Conservation (phyloP, 345 rosid species). For the Boechera retrofracta region DNA sequence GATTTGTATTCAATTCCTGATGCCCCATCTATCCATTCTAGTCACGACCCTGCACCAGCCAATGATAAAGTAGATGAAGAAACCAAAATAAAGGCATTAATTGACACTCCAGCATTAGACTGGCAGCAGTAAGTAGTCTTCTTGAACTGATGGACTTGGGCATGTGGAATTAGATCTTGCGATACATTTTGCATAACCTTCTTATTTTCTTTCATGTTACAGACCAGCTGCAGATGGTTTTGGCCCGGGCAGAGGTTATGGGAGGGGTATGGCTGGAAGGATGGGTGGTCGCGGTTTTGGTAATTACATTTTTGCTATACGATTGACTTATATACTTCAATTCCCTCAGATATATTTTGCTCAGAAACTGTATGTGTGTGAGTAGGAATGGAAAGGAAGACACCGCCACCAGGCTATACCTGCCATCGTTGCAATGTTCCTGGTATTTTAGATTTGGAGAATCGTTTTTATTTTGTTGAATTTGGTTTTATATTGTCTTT, state of each 20-base stretch:
- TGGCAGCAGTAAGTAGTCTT: conserved; percentile 86
- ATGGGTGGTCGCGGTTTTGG: conserved; percentile 94
- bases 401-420: conserved; percentile 92
- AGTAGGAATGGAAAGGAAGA: conserved; percentile 85
- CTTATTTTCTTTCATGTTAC: conserved; percentile 40
- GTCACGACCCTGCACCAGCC: conserved; percentile 64
- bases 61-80: conserved; percentile 80
- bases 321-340: neutral
- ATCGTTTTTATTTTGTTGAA: neutral
- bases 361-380: conserved; percentile 19
- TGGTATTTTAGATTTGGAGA: conserved; percentile 55
- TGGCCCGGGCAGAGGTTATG: conserved; percentile 86
- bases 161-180: neutral
- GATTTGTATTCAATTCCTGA: conserved; percentile 92
- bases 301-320: conserved; percentile 39
- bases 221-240: conserved; percentile 80
- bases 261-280: conserved; percentile 84
- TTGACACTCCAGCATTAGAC: conserved; percentile 93
- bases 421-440: conserved; percentile 95
- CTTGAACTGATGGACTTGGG: conserved; percentile 18
- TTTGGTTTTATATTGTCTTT: conserved; percentile 1
- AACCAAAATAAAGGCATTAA: conserved; percentile 83
- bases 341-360: neutral
- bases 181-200: neutral
- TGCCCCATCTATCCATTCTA: conserved; percentile 54